Evolutionary conservation across 116 monocot species (phyloP).

Genomic region (Iris pallida): DNA sequence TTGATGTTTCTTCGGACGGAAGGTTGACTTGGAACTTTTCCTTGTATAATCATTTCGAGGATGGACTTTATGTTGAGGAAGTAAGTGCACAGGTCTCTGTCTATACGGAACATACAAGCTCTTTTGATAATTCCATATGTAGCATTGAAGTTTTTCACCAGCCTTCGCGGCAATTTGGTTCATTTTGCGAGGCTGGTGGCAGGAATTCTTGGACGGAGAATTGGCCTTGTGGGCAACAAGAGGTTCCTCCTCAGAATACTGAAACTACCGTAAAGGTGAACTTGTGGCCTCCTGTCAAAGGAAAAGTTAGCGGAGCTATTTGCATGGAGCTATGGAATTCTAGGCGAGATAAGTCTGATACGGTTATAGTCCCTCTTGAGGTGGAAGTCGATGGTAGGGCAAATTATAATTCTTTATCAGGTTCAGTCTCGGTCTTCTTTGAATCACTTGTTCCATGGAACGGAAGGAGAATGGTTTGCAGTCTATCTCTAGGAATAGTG

Average conservation of each 20-base stretch:
- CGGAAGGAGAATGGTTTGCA: slow-evolving; percentile 27
- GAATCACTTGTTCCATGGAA: slow-evolving; percentile 26
- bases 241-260: slow-evolving; percentile 34
- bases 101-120: slow-evolving; percentile 18
- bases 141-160: slow-evolving; percentile 16
- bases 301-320: slow-evolving; percentile 55
- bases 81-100: slow-evolving; percentile 41
- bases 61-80: slow-evolving; percentile 56
- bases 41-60: slow-evolving; percentile 59
- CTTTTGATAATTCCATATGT: slow-evolving; percentile 40
- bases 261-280: slow-evolving; percentile 41
- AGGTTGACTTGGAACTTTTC: slow-evolving; percentile 35
- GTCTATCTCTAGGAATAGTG: slow-evolving; percentile 52
- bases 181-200: slow-evolving; percentile 17
- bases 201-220: slow-evolving; percentile 31
- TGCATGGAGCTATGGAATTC: slow-evolving; percentile 49
- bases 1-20: slow-evolving; percentile 32
- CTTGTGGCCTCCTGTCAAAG: slow-evolving; percentile 35
- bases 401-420: slow-evolving; percentile 18
- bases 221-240: slow-evolving; percentile 45
- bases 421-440: slow-evolving; percentile 44
- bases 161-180: slow-evolving; percentile 3
- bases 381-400: slow-evolving; percentile 35
- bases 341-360: slow-evolving; percentile 22
- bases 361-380: slow-evolving; percentile 54